These are phyloP conservation scores for Lodderomyces parapsilosis DNA, from an alignment of 1,139 yeast species.

Conservation along the genomic window DNA sequence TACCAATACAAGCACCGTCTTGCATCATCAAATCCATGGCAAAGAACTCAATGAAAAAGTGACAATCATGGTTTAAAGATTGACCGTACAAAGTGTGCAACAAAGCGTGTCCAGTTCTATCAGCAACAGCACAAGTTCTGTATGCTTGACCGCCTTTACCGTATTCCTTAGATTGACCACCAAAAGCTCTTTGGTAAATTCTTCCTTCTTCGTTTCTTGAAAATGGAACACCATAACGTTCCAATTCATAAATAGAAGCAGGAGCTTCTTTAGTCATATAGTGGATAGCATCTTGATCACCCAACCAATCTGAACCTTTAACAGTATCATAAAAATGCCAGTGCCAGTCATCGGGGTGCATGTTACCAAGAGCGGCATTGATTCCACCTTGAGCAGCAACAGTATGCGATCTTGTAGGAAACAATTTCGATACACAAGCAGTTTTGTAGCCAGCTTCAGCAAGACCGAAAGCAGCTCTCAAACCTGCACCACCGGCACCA, in stretches of 20 bases:
- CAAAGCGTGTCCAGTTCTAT: constrained; percentile 97
- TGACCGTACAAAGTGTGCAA: constrained; percentile 96
- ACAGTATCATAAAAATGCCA: constrained; percentile 99
- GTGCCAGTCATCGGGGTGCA: constrained; percentile 98
- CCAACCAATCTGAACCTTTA: constrained; percentile 99
- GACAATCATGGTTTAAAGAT: constrained; percentile 94
- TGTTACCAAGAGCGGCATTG: constrained; percentile 95
- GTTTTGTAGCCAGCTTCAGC: constrained; percentile 97
- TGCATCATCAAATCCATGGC: constrained; percentile 94
- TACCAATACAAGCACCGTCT: constrained; percentile 96
- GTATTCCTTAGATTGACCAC: constrained; percentile 93
- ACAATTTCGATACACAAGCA: constrained; percentile 94
- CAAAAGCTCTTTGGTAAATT: constrained; percentile 98
- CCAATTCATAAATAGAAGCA: constrained; percentile 90
- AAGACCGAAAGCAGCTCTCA: constrained; percentile 96
- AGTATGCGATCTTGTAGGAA: constrained; percentile 98
- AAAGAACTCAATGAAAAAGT: constrained; percentile 95
- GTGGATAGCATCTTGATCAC: constrained; percentile 98
- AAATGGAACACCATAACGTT: constrained; percentile 97
- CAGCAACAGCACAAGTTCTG: constrained; percentile 99
- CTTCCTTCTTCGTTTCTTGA: constrained; percentile 96
- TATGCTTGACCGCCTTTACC: constrained; percentile 99
- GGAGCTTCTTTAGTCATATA: constrained; percentile 99
- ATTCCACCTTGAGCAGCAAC: constrained; percentile 99
- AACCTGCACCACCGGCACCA: constrained; percentile 99